A percentile compares a stretch with the other conserved stretches of the same genome.
Evolutionary conservation across 331 rosid species (phyloP).

Genomic region (Rhamnella rubrinervis): DNA sequence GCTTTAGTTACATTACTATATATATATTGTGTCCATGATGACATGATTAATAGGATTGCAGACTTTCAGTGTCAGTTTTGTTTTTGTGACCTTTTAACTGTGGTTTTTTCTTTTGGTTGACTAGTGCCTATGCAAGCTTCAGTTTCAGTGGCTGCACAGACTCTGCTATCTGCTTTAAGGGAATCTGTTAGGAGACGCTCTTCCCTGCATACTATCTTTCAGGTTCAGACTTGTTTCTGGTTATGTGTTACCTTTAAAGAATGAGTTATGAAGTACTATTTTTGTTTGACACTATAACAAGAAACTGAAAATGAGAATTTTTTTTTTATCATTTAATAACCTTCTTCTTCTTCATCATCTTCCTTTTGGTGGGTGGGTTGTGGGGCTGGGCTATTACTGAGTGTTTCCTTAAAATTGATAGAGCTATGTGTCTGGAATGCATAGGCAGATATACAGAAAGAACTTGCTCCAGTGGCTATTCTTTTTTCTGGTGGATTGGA

Average conservation of each 20-base stretch:
- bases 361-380: not conserved
- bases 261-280: not conserved
- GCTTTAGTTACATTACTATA: constrained; percentile 6
- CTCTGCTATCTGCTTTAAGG: constrained; percentile 56
- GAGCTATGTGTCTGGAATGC: constrained; percentile 35
- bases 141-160: constrained; percentile 43
- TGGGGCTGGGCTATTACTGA: not conserved
- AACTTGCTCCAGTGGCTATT: constrained; percentile 69
- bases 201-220: constrained; percentile 63
- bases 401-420: constrained; percentile 5
- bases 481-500: constrained; percentile 97
- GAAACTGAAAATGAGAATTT: not conserved
- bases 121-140: constrained; percentile 42
- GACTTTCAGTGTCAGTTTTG: constrained; percentile 12
- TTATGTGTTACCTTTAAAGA: not conserved
- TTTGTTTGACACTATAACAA: not conserved
- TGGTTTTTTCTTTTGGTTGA: constrained; percentile 28
- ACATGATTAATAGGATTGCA: constrained; percentile 8
- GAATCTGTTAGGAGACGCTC: constrained; percentile 81
- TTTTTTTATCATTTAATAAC: constrained; percentile 6
- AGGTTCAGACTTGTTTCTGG: constrained; percentile 42
- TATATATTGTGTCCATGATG: constrained; percentile 1
- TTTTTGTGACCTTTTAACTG: constrained; percentile 20
- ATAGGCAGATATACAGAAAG: constrained; percentile 51
- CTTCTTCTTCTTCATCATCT: constrained; percentile 8